Conservation (phyloP, 345 rosid genomes). For the Litchi chinensis region DNA sequence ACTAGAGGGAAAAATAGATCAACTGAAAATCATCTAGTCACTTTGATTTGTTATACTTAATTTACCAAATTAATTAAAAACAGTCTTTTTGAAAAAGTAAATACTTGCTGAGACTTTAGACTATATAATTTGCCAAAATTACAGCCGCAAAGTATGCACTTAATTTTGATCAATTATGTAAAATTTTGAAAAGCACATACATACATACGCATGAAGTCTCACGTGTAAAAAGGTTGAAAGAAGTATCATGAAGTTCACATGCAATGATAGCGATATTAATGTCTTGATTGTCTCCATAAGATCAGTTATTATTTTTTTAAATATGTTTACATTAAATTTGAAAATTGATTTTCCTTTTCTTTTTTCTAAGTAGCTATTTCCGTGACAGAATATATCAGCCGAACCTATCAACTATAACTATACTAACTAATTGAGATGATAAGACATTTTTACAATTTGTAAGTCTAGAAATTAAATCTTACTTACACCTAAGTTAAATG, state of each 20-base stretch:
- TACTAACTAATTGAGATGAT: too few relatives aligned
- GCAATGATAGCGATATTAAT: too few relatives aligned
- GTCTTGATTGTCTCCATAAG: too few relatives aligned
- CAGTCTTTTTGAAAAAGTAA: not conserved
- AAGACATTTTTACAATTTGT: too few relatives aligned
- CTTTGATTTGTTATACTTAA: not conserved
- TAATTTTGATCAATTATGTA: not conserved
- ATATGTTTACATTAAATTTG: not conserved
- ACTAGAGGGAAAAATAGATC: not conserved
- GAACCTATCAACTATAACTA: too few relatives aligned
- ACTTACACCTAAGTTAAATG: too few relatives aligned
- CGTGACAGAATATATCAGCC: too few relatives aligned
- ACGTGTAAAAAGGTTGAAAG: too few relatives aligned
- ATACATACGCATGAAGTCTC: not conserved
- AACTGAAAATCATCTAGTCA: not conserved
- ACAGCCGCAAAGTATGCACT: constrained; percentile 18
- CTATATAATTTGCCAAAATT: not conserved
- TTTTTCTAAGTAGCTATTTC: too few relatives aligned
- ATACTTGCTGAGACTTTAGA: not conserved
- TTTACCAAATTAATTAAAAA: constrained; percentile 10
- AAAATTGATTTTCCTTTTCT: not conserved
- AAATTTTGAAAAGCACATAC: not conserved
- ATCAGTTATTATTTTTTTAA: not conserved
- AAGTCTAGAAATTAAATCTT: too few relatives aligned
- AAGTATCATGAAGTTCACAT: too few relatives aligned